Conservation (phyloP, 1,139 yeast genomes). For the Sugiyamaella novakii region DNA sequence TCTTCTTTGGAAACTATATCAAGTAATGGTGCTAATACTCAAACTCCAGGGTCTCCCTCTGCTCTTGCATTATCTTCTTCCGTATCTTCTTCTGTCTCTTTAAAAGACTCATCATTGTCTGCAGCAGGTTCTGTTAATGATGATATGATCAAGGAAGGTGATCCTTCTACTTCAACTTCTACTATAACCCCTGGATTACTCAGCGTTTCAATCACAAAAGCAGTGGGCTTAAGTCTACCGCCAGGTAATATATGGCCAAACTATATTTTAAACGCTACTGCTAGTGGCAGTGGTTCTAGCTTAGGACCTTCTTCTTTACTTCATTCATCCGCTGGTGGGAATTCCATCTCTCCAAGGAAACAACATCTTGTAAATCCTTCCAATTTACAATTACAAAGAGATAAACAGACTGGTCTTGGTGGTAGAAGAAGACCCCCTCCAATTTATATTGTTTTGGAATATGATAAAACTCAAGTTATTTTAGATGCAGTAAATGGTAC, state of each 20-base stretch:
- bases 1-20: conserved; percentile 8
- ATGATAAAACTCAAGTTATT: conserved; percentile 68
- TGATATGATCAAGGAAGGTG: conserved; percentile 16
- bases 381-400: conserved; percentile 16
- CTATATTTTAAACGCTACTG: conserved; percentile 23
- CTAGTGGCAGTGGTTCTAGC: conserved; percentile 6
- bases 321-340: neutral
- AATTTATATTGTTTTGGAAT: conserved; percentile 47
- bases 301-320: neutral
- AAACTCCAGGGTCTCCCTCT: conserved; percentile 18
- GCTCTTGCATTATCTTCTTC: conserved; percentile 9
- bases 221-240: conserved; percentile 63
- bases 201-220: conserved; percentile 68
- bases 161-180: conserved; percentile 35
- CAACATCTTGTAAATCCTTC: conserved; percentile 21
- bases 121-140: conserved; percentile 10
- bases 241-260: conserved; percentile 44
- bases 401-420: conserved; percentile 12
- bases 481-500: conserved; percentile 79
- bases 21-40: neutral
- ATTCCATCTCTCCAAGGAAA: conserved; percentile 35
- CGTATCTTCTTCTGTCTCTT: conserved; percentile 16
- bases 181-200: conserved; percentile 64
- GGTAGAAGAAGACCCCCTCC: conserved; percentile 36
- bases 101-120: conserved; percentile 6